Evolutionary conservation across 345 rosid species (phyloP).

Genomic region (Viola odorata): DNA sequence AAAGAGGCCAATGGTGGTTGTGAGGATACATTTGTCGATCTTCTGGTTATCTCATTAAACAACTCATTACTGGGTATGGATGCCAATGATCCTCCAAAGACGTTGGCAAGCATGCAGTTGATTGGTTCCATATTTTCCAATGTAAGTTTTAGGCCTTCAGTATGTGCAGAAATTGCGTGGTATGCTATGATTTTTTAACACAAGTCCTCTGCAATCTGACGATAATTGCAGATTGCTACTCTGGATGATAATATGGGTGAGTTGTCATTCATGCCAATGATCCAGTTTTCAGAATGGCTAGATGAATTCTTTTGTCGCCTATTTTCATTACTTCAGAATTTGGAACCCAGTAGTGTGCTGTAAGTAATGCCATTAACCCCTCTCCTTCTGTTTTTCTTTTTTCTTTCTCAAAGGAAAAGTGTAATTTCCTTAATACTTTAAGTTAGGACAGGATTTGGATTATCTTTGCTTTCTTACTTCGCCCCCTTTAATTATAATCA

Average conservation of each 20-base stretch:
- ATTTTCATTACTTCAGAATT: slow-evolving; percentile 78
- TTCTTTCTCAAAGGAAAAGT: too few species aligned
- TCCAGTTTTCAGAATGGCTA: slow-evolving; percentile 86
- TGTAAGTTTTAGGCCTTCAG: slow-evolving; percentile 42
- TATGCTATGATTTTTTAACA: too few species aligned
- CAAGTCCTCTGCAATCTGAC: too few species aligned
- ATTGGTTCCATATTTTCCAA: slow-evolving; percentile 97
- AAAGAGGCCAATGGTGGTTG: slow-evolving; percentile 49
- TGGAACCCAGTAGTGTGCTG: slow-evolving; percentile 91
- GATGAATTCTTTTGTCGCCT: slow-evolving; percentile 93
- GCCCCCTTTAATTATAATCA: slow-evolving; percentile 4
- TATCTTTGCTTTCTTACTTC: not conserved
- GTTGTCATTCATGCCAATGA: slow-evolving; percentile 66
- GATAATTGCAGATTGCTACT: slow-evolving; percentile 65
- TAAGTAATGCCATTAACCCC: slow-evolving; percentile 37
- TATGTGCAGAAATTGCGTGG: too few species aligned
- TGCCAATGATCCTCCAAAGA: slow-evolving; percentile 99
- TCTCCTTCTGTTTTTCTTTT: not conserved
- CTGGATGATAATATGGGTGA: slow-evolving; percentile 66
- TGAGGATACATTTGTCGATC: slow-evolving; percentile 44
- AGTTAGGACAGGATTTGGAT: not conserved
- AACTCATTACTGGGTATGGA: slow-evolving; percentile 98
- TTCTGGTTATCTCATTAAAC: slow-evolving; percentile 73
- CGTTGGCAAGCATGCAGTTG: slow-evolving; percentile 92
- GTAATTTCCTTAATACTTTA: too few species aligned